Conservation (phyloP, 1,139 yeast genomes). For the Taphrina deformans region DNA sequence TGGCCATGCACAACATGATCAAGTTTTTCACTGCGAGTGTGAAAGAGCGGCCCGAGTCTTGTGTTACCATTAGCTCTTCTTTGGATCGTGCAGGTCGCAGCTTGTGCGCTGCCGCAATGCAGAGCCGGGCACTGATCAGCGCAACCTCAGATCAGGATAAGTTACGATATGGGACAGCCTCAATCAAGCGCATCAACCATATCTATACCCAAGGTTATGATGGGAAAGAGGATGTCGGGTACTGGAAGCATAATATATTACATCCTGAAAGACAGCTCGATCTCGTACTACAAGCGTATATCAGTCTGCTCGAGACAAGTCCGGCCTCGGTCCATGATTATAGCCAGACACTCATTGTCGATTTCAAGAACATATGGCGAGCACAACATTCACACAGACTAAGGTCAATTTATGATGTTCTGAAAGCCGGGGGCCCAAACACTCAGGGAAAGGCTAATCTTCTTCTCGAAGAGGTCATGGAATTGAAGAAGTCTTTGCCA, state of each 20-base stretch:
- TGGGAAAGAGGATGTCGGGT: constrained; percentile 29
- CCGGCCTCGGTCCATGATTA: constrained; percentile 7
- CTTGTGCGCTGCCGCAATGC: constrained; percentile 30
- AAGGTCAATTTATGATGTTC: background rate
- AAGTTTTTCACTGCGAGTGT: constrained; percentile 12
- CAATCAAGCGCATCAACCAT: constrained; percentile 14
- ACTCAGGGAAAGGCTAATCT: constrained; percentile 24
- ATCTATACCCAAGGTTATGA: constrained; percentile 14
- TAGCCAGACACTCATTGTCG: constrained; percentile 16
- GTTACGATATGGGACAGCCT: constrained; percentile 8
- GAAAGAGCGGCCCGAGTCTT: constrained; percentile 1
- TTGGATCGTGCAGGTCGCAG: constrained; percentile 21
- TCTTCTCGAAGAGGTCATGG: background rate
- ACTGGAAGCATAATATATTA: constrained; percentile 28
- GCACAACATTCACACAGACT: constrained; percentile 2
- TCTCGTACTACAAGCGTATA: constrained; percentile 16
- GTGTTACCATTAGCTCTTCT: background rate
- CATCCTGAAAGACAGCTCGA: constrained; percentile 12
- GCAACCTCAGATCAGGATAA: constrained; percentile 1
- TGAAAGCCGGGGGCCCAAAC: constrained; percentile 7
- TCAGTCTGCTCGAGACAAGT: background rate
- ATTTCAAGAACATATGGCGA: constrained; percentile 13
- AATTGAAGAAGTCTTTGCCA: background rate
- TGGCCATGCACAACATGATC: constrained; percentile 27
- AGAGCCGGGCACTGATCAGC: constrained; percentile 26